These are phyloP conservation scores for Remersonia thermophila DNA, from an alignment of 2,329 filamentous ascomycete species.

Conservation along the genomic window DNA sequence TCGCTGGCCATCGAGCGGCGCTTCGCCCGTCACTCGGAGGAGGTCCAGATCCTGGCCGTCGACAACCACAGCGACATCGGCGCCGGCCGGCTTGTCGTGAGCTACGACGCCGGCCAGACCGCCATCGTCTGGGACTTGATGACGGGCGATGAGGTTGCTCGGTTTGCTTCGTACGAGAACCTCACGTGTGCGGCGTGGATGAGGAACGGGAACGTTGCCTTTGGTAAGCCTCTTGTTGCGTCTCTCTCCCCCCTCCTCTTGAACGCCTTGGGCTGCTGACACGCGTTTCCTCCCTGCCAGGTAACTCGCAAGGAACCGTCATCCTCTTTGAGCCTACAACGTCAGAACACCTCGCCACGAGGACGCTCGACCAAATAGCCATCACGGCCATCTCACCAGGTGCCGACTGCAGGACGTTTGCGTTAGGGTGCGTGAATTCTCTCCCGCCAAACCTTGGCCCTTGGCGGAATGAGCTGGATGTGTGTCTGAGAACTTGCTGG, in stretches of 20 bases:
- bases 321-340: slow-evolving; percentile 90
- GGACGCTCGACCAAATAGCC: slow-evolving; percentile 83
- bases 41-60: slow-evolving; percentile 72
- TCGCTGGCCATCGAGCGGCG: slow-evolving; percentile 77
- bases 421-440: slow-evolving; percentile 63
- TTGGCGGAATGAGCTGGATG: no score
- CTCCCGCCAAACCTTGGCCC: neutral
- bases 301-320: slow-evolving; percentile 83
- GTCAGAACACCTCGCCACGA: slow-evolving; percentile 79
- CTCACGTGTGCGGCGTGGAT: slow-evolving; percentile 85
- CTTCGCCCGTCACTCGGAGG: slow-evolving; percentile 72
- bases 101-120: slow-evolving; percentile 81
- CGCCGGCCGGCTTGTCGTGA: slow-evolving; percentile 75
- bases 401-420: slow-evolving; percentile 84
- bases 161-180: slow-evolving; percentile 86
- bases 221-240: no score
- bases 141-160: slow-evolving; percentile 77
- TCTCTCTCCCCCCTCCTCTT: no score
- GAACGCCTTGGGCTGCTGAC: slow-evolving; percentile 15
- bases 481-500: no score
- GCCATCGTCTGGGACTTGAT: slow-evolving; percentile 95
- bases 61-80: slow-evolving; percentile 86
- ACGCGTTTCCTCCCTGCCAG: slow-evolving; percentile 32
- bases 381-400: slow-evolving; percentile 88
- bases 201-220: slow-evolving; percentile 91